Conservation (phyloP, 106 monocot species). For the Dioscorea alata region DNA sequence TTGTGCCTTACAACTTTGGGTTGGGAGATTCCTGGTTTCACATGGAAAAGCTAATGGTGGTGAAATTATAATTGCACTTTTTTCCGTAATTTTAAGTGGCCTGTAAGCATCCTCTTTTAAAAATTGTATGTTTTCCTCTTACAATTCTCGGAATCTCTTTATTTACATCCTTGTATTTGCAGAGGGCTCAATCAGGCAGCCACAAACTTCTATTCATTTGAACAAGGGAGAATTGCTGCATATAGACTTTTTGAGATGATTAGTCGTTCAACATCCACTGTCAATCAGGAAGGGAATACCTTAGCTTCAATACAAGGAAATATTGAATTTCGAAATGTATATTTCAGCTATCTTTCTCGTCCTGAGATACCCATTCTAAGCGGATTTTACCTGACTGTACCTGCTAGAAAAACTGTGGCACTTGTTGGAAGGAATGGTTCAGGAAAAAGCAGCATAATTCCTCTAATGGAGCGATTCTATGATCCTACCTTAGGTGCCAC, state of each 20-base stretch:
- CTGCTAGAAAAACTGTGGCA: slow-evolving; percentile 96
- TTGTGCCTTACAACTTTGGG: slow-evolving; percentile 97
- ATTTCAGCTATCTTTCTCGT: slow-evolving; percentile 97
- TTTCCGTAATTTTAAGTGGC: slow-evolving; percentile 94
- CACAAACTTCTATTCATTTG: slow-evolving; percentile 98
- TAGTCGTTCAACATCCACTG: slow-evolving; percentile 83
- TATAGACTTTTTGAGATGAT: slow-evolving; percentile 99
- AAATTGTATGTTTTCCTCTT: slow-evolving; percentile 6
- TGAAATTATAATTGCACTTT: slow-evolving; percentile 84
- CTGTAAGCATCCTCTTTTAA: slow-evolving; percentile 57
- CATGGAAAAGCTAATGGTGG: slow-evolving; percentile 86
- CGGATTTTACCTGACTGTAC: slow-evolving; percentile 94
- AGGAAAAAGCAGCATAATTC: slow-evolving; percentile 99
- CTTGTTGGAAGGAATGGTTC: slow-evolving; percentile 99
- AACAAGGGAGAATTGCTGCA: slow-evolving; percentile 99
- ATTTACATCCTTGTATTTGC: slow-evolving; percentile 18
- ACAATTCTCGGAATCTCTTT: neutral
- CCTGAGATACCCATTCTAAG: slow-evolving; percentile 98
- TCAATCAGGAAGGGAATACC: slow-evolving; percentile 80
- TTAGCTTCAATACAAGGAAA: slow-evolving; percentile 83
- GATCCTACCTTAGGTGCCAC: slow-evolving; percentile 92
- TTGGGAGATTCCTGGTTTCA: slow-evolving; percentile 75
- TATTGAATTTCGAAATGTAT: slow-evolving; percentile 96
- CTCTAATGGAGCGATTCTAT: slow-evolving; percentile 99
- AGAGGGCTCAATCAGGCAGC: slow-evolving; percentile 99